Evolutionary conservation across 2,329 filamentous ascomycete species (phyloP).

Genomic region (Pseudogymnoascus sp.): DNA sequence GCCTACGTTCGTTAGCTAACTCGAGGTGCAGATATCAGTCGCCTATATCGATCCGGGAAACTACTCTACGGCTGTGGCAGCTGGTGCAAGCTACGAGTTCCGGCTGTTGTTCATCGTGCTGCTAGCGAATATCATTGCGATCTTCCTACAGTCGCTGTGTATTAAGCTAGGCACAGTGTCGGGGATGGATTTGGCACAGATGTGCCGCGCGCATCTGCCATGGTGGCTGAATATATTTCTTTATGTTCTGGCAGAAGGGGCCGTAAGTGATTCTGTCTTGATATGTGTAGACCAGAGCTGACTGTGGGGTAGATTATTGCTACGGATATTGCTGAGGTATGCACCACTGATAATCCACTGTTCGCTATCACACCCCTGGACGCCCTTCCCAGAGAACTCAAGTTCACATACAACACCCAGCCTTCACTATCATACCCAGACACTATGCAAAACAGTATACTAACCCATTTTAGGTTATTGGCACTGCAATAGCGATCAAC

Average conservation of each 20-base stretch:
- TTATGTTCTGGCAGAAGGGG: constrained; percentile 43
- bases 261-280: constrained; percentile 16
- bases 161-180: constrained; percentile 43
- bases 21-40: constrained; percentile 23
- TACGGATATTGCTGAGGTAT: constrained; percentile 43
- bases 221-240: constrained; percentile 43
- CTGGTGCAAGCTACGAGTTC: constrained; percentile 45
- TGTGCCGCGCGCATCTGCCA: constrained; percentile 41
- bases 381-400: constrained; percentile 9
- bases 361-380: not conserved
- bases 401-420: not conserved
- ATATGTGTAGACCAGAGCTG: not conserved
- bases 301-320: constrained; percentile 34
- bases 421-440: not conserved
- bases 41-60: constrained; percentile 40
- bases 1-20: not conserved
- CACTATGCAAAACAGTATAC: not conserved
- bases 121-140: constrained; percentile 50
- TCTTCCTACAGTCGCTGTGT: constrained; percentile 48
- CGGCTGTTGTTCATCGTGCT: constrained; percentile 48
- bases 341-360: not conserved
- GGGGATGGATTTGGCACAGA: constrained; percentile 42
- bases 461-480: constrained; percentile 45
- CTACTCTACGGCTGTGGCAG: constrained; percentile 50
- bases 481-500: constrained; percentile 62